These are phyloP conservation scores for Ustilago xerochloae DNA, from an alignment of 1,284 basidiomycete species.

Conservation along the genomic window DNA sequence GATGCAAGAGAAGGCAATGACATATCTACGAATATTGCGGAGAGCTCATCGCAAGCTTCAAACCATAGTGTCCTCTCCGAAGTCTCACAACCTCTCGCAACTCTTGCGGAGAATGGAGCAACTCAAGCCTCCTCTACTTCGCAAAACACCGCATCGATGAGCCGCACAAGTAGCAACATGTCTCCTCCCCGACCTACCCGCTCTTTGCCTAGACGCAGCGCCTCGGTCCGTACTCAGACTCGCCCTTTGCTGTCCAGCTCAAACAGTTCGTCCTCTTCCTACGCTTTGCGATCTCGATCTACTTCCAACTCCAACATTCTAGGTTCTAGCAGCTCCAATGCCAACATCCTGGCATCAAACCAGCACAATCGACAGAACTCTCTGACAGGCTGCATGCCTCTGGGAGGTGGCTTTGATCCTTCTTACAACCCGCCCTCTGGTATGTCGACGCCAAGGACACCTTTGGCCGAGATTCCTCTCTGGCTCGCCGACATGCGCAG, in stretches of 20 bases:
- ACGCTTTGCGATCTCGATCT: slow-evolving; percentile 35
- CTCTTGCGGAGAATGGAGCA: slow-evolving; percentile 7
- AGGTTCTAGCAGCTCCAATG: slow-evolving; percentile 30
- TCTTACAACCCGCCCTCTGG: slow-evolving; percentile 29
- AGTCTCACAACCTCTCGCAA: neutral
- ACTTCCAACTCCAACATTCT: slow-evolving; percentile 35
- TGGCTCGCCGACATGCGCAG: slow-evolving; percentile 52
- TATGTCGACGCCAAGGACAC: slow-evolving; percentile 41
- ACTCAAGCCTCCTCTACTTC: slow-evolving; percentile 9
- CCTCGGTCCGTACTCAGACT: slow-evolving; percentile 37
- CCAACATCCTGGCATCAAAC: slow-evolving; percentile 41
- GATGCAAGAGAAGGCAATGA: neutral
- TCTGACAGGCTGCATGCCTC: slow-evolving; percentile 15
- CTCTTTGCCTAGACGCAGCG: slow-evolving; percentile 31
- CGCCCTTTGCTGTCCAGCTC: slow-evolving; percentile 32
- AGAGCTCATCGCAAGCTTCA: slow-evolving; percentile 2
- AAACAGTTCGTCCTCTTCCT: slow-evolving; percentile 26
- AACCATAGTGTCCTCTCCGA: neutral
- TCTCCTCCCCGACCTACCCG: slow-evolving; percentile 43
- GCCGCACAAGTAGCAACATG: slow-evolving; percentile 35
- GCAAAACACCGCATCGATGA: slow-evolving; percentile 3
- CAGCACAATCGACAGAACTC: slow-evolving; percentile 23
- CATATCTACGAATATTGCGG: neutral
- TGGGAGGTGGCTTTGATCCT: slow-evolving; percentile 30
- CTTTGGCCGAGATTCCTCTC: slow-evolving; percentile 47